Base-by-base conservation (phyloP, 148 eudicot genomes). In the Rhododendron ovatum region DNA sequence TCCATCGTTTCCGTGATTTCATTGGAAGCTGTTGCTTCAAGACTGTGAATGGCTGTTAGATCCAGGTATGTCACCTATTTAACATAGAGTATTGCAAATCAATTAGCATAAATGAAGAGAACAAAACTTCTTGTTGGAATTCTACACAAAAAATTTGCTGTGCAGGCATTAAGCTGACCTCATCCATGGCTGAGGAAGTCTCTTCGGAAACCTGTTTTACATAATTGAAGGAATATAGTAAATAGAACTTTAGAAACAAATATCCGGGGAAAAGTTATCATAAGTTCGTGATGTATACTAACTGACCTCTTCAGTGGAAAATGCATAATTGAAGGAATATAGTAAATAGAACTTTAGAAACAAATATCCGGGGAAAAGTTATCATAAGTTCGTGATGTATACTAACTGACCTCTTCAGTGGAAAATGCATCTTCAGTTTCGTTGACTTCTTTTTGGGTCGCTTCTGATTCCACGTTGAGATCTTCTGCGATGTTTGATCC, bases 401-500 rank as follows among this genome's bases (percentile, higher is more conserved):
- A 39, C 7, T 4, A 71, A 71, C 76, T 71, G 76, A 71, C 76
- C 76, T 71, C 18, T 71, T 30, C 76, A 13, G 76, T 28, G 76
- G 76, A 71, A 71, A 71, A 71, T 71, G 37, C 76, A 71, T 71
- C 39, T 30, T 13, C 7, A 71, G 76, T 30, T 71, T 71, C 8
- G 4, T 71, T 71, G 17, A 30, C 17, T 30, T 71, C 76, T 0
- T 71, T 71, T 71, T 28, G 2, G 2, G 37, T 30, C 18, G 67
- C 85, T 80, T 80, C 88, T 76, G 57, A 30, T 57, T 83, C 85
- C 74, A 63, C 24, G 20, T 87, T 85, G 45, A 63, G 37, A 78
- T 82, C 80, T 55, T 86, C 85, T 55, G 76, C 48, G 22, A 43
- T 73, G 15, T 41, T 50, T 84, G 81, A 50, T 86, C 18, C 18